Evolutionary conservation across 2,329 filamentous ascomycete species (phyloP).

Genomic region (Alternaria arbusti): DNA sequence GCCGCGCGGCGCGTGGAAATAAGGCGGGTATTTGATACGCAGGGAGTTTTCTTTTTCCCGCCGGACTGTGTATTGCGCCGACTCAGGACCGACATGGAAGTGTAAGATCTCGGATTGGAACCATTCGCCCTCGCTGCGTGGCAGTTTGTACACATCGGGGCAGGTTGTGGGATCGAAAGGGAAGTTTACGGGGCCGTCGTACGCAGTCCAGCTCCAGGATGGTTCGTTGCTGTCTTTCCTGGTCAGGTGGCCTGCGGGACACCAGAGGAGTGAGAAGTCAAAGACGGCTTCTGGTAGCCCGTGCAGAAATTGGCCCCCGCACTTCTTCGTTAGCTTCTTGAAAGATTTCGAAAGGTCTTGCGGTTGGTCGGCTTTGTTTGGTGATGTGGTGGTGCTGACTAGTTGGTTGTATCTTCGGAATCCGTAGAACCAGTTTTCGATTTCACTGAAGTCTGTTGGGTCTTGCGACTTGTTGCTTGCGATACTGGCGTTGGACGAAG

Average conservation of each 20-base stretch:
- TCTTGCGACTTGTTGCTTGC: slow-evolving; percentile 25
- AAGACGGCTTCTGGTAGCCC: slow-evolving; percentile 42
- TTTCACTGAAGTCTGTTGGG: slow-evolving; percentile 28
- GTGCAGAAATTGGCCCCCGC: slow-evolving; percentile 38
- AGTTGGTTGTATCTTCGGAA: slow-evolving; percentile 43
- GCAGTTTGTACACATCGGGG: slow-evolving; percentile 33
- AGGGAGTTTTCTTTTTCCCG: slow-evolving; percentile 30
- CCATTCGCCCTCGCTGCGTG: slow-evolving; percentile 27
- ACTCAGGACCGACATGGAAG: slow-evolving; percentile 32
- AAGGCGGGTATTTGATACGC: slow-evolving; percentile 34
- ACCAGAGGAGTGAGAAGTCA: slow-evolving; percentile 44
- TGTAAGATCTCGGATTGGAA: slow-evolving; percentile 40
- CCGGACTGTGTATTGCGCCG: slow-evolving; percentile 35
- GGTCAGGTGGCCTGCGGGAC: slow-evolving; percentile 30
- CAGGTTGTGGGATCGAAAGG: slow-evolving; percentile 44
- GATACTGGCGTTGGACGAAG: slow-evolving; percentile 33
- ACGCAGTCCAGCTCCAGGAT: slow-evolving; percentile 44
- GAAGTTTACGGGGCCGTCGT: slow-evolving; percentile 36
- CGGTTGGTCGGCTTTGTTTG: slow-evolving; percentile 14
- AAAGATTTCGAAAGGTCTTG: slow-evolving; percentile 31
- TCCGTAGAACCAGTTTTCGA: slow-evolving; percentile 38
- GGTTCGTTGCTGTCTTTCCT: slow-evolving; percentile 27
- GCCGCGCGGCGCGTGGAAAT: slow-evolving; percentile 32
- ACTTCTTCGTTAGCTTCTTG: slow-evolving; percentile 35
- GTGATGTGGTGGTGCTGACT: slow-evolving; percentile 28